Evolutionary conservation across 179 eudicot genomes (phyloP), one percentile per base, ranked within the genome.

Genomic region (Nepenthes alata): DNA sequence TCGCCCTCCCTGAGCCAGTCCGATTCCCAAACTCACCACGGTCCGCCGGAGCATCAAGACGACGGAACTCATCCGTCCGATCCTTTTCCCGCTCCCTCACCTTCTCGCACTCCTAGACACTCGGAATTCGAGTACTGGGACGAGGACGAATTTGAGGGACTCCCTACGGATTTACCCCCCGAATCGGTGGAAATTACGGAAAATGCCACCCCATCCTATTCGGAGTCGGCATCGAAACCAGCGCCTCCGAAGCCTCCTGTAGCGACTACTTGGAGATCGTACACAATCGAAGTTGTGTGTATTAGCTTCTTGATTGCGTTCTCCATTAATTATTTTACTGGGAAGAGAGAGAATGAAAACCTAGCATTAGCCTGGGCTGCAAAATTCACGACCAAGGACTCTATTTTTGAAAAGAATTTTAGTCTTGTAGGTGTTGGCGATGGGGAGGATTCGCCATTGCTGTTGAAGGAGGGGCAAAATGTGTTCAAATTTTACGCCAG

Each of bases 61-160:
- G 38, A 64, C 38, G 11, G 54, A 37, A 65, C 82, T 38, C 72
- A 53, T 47, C 53, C 79, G 52, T 44, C 86, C 61, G 78, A 77
- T 79, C 70, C 58, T 6, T 45, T 63, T 2, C 57, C 62, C 62
- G 72, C 62, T 57, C 53, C 48, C 37, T 16, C n/a, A 2, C 25
- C 64, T 11, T 11, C 52, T 9, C n/a, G 45, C 62, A 45, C 7
- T 34, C 57, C 65, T 3, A 76, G 7, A 37, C 74, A 45, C 58
- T 75, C 59, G 15, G 77, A 57, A 14, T 75, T 70, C 35, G 87
- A 82, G 14, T 80, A 73, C 67, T 91, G 98, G 95, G 98, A 91
- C 53, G 98, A 88, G 62, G 96, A 91, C 64, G 98, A 91, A 55
- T 91, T 91, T 66, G 98, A 91, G 72, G 98, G 98, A 11, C 63